Evolutionary conservation across 768 basidiomycete species (phyloP), one percentile per base, ranked within the genome.

Genomic region (Termitomyces sp.): DNA sequence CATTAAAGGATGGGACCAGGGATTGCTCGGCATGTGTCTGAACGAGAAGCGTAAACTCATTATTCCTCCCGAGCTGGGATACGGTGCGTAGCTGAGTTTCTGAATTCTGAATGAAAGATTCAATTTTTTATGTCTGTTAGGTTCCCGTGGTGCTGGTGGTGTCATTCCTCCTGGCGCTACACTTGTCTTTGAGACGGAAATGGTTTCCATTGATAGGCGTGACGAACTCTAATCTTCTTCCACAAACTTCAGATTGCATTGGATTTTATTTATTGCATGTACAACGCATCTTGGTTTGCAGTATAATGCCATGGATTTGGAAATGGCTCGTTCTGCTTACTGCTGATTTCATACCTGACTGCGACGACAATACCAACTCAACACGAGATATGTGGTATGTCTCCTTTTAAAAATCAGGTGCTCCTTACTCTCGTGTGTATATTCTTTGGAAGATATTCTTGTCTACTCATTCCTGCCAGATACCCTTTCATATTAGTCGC

Each of bases 31-130:
- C 52, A 94, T 96, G 86, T 96, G 94, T 66, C 66, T 92, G 36
- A 76, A 81, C 56, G 94, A 97, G 75, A 94, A 91, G 76, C 87
- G 94, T 41, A 91, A 77, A 5, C 79, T 98, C 56, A 94, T 88
- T 22, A 96, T 98, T 57, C 94, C 94, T 13, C 66, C 91, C 6
- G 57, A 74, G 47, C 73, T 86, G 74, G 94, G 85, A 20, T 97
- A 97, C 62, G 94, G 94, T 94, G 53, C 54, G 89, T 76, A 42
- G 31, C 2, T 18, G 22, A 18, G 48, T 23, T 10, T 51, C 13
- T 29, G 1, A 20, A 41, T 38, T 27, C 29, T 13, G 32, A n/a
- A 7, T 38, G 20, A 27, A 31, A 40, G 23, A 18, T 32, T 44
- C 5, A 33, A 5, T 13, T 20, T 27, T 52, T 23, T 52, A 18